Evolutionary conservation across 78 protist species (phyloP).

Genomic region (Bigelowiella natans): DNA sequence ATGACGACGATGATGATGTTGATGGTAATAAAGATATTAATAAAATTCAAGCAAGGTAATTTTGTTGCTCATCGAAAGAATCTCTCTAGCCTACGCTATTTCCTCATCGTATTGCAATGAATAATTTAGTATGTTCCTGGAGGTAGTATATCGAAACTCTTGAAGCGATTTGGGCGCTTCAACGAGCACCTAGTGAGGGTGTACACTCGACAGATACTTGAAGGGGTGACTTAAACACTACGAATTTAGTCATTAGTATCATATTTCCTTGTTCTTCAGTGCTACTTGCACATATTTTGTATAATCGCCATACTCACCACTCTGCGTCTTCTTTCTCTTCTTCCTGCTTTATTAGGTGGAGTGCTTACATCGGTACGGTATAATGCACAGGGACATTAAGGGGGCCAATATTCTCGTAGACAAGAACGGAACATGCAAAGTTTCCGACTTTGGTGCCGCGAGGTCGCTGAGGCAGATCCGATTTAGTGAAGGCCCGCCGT

Average conservation of each 20-base stretch:
- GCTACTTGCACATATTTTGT: too few relatives aligned
- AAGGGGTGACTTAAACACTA: neutral
- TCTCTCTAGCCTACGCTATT: neutral
- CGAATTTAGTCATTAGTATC: neutral
- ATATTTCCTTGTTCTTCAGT: neutral
- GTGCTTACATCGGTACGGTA: neutral
- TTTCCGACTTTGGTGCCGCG: slow-evolving; percentile 46
- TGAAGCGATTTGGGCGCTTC: neutral
- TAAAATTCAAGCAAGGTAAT: slow-evolving; percentile 30
- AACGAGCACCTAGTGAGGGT: neutral
- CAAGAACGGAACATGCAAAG: slow-evolving; percentile 26
- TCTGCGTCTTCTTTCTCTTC: neutral
- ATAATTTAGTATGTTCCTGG: neutral
- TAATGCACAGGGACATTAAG: slow-evolving; percentile 33
- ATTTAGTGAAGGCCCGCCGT: neutral
- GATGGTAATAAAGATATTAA: slow-evolving; percentile 8
- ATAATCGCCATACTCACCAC: neutral
- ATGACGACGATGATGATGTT: neutral
- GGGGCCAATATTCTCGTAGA: slow-evolving; percentile 56
- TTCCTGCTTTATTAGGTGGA: neutral
- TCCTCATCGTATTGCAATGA: too few relatives aligned
- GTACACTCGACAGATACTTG: slow-evolving; percentile 17
- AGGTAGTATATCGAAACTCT: neutral
- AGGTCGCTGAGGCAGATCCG: neutral
- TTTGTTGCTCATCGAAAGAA: neutral